Base-by-base conservation (phyloP, 768 basidiomycete genomes). In the Hypsizygus marmoreus region DNA sequence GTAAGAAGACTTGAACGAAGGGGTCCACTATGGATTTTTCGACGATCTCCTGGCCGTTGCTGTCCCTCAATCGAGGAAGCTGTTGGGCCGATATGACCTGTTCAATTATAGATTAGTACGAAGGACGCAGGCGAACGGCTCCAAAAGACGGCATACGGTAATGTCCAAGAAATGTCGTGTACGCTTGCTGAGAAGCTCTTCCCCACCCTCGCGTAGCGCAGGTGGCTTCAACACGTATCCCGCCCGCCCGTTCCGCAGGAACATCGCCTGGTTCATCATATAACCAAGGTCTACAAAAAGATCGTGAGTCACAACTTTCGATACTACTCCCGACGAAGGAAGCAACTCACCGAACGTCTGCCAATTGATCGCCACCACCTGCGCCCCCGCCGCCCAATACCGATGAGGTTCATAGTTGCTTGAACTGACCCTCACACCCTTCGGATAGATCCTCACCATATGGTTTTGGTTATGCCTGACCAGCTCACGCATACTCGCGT, bases 281-380 rank as follows among this genome's bases (percentile, higher is more conserved):
- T 86, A 88, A 2, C 92, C 94, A 40, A 92, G 67, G 66, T 97
- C 94, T 93, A 62, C 13, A 12, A 35, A 20, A 35, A 43, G 43
- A 38, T 2, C 42, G 33, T 14, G 29, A 40, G 12, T 23, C 12
- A 24, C 8, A 24, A 12, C 12, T 12, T 10, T 30, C 19, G 24
- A 9, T 26, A 14, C 13, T 43, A 40, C 4, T 20, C 6, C 24
- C 7, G 33, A 29, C 7, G 32, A 24, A 40, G 14, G 20, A 41
- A 22, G 9, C 11, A 47, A 49, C 24, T 34, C 59, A 95, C 93
- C 94, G 54, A 85, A 85, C 0, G 94, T 98, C 67, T 99, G 95
- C 93, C 94, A 98, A 65, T 99, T 99, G 43, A 99, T 76, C 6
- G 95, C 93, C 0, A 94, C 93, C 4, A 97, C 67, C 64, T 97